Base-by-base conservation (phyloP, 192 early-diverging fungal genomes). In the Gamsiella multidivaricata region DNA sequence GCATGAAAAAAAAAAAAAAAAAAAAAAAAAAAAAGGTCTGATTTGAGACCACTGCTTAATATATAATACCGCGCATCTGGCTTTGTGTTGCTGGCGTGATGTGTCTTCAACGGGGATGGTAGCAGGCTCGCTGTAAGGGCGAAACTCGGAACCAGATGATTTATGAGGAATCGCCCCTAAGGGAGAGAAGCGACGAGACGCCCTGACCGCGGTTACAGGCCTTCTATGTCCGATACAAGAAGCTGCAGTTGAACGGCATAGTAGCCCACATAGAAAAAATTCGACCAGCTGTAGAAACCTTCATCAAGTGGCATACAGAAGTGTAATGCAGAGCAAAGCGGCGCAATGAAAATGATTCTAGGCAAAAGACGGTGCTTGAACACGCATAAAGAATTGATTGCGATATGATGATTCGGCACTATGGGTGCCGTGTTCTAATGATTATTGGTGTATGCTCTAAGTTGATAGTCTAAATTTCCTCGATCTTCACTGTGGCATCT, bases 401-500 rank as follows among this genome's bases (percentile, higher is more conserved):
- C n/a, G n/a, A n/a, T n/a, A n/a, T n/a, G n/a, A n/a, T n/a, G n/a
- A n/a, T n/a, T n/a, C n/a, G n/a, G n/a, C n/a, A n/a, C n/a, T n/a
- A n/a, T n/a, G n/a, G n/a, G n/a, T n/a, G n/a, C n/a, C n/a, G n/a
- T n/a, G n/a, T n/a, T n/a, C n/a, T n/a, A n/a, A n/a, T n/a, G 28
- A 14, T 31, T 53, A 31, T 31, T 53, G 28, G 51, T 25, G 50
- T 2, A 9, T 57, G 55, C 2, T n/a, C n/a, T n/a, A n/a, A 11
- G 56, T 59, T 23, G 12, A 43, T 51, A 28, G 15, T 55, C 59
- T 70, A 70, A 8, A 70, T 20, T 18, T 70, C 69, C 23, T 76
- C 73, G n/a, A 68, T 68, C 32, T 55, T 60, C 59, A 76, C 73
- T 1, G 65, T 53, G 5, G 56, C 46, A 37, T 76, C 73, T 61